phyloP scores from a whole-genome alignment of 1,284 basidiomycete species.

The Porogramme epimiltina region DNA sequence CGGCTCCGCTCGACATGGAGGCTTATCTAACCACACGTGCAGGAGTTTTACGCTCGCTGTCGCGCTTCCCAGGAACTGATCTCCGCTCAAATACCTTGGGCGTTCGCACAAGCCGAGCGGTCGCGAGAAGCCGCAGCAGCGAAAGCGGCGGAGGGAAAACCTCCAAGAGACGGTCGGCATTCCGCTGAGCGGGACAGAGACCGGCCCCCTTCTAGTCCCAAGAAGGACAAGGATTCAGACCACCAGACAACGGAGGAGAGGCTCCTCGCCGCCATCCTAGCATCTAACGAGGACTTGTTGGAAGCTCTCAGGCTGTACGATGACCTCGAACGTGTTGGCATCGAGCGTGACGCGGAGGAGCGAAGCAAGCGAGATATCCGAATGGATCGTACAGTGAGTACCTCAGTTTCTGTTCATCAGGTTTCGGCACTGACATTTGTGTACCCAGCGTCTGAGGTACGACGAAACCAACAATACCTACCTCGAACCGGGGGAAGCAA shows the following conservation, averaged over 20 bases:
- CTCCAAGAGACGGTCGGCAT: conserved; percentile 7
- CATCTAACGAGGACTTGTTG: conserved; percentile 60
- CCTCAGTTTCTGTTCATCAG: neutral
- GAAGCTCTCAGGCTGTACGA: conserved; percentile 55
- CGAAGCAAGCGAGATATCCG: conserved; percentile 59
- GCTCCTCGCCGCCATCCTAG: conserved; percentile 63
- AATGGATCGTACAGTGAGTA: conserved; percentile 56
- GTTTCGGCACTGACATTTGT: neutral
- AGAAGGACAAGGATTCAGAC: conserved; percentile 31
- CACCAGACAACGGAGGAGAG: conserved; percentile 61
- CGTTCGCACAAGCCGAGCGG: conserved; percentile 70
- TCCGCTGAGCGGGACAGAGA: conserved; percentile 18
- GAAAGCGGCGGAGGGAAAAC: conserved; percentile 22
- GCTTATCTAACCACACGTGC: neutral
- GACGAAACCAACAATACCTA: conserved; percentile 15
- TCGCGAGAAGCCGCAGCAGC: conserved; percentile 36
- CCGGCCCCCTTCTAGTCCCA: conserved; percentile 18
- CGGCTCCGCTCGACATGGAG: neutral
- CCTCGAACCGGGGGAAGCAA: conserved; percentile 24
- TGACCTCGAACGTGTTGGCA: conserved; percentile 66
- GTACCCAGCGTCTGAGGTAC: conserved; percentile 29
- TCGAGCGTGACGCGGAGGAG: conserved; percentile 63
- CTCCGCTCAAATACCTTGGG: conserved; percentile 78
- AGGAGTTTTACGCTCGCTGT: conserved; percentile 79
- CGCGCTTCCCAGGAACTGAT: conserved; percentile 73